Base-by-base conservation (phyloP, 140 eudicot genomes). In the Flaveria floridana region DNA sequence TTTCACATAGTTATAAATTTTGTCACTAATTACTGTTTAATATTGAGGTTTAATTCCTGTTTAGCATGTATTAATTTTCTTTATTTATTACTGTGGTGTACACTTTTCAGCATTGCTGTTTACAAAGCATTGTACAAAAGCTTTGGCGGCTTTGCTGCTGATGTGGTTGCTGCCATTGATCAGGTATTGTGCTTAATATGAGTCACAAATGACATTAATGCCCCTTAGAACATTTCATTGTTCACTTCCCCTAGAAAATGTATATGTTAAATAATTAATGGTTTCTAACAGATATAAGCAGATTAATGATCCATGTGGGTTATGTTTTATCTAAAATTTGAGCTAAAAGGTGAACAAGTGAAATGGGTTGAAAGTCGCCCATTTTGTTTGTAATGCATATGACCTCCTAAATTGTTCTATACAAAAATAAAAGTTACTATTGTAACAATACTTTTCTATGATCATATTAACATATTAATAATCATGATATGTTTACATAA, bases 131-230 rank as follows among this genome's bases (percentile, higher is more conserved):
- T 95, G 59, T 95, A 95, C 87, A 95, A 91, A 88, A 87, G 97
- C 83, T 95, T 95, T 20, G 99, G 99, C 67, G 99, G 99, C 52
- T 95, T 95, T 81, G 99, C 97, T 69, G 99, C 99, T 39, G 99
- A 95, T 83, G 97, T 95, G 55, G 99, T 95, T 76, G 99, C 99
- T 66, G 99, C 99, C 79, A 88, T 95, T 80, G 99, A 95, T 81
- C 99, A 95, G 96, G 99, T 95, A 94, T 47, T 25, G n/a, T 26
- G 23, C 48, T 62, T 21, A 21, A 70, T 70, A 42, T 28, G 14
- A 70, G 48, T 61, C 12, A 1, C 16, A 52, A 64, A 18, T 42
- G 59, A 65, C 62, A 30, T 30, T 30, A 19, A 21, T 52, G 72
- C 30, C 68, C 50, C 50, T 71, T 34, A 7, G 57, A 51, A 39